These are phyloP conservation scores for Xylona heveae DNA, from an alignment of 495 filamentous ascomycete species.

Conservation along the genomic window DNA sequence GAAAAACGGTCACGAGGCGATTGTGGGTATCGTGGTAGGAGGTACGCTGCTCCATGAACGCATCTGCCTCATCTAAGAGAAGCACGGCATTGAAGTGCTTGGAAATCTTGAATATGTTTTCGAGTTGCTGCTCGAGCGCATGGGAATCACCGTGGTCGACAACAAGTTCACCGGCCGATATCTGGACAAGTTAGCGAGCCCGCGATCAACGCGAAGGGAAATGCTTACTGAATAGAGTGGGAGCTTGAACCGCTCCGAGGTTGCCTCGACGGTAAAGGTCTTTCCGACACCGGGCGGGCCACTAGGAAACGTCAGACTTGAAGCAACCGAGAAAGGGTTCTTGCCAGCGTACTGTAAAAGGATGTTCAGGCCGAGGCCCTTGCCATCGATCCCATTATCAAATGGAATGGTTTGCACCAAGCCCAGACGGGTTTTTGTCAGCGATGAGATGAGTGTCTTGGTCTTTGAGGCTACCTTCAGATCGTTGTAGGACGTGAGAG, in stretches of 20 bases:
- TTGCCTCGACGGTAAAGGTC: conserved; percentile 1
- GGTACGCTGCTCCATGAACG: conserved; percentile 5
- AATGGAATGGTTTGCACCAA: too few species aligned
- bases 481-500: conserved; percentile 5
- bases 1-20: conserved; percentile 16
- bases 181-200: too few species aligned
- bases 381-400: conserved; percentile 1
- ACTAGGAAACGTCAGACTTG: not conserved
- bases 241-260: not conserved
- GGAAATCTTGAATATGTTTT: not conserved
- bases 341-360: conserved; percentile 1
- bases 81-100: conserved; percentile 1
- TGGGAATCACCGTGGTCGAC: not conserved
- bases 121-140: not conserved
- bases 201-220: not conserved
- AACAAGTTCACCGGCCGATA: conserved; percentile 1
- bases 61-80: conserved; percentile 3
- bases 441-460: too few species aligned
- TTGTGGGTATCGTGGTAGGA: conserved; percentile 2
- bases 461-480: not conserved
- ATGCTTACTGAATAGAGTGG: conserved; percentile 1
- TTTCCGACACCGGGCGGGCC: conserved; percentile 1
- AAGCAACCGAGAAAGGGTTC: not conserved
- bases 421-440: too few species aligned
- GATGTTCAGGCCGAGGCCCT: conserved; percentile 1